Base-by-base conservation (phyloP, 2,329 filamentous ascomycete genomes). In the Aspergillus spinulosporus region DNA sequence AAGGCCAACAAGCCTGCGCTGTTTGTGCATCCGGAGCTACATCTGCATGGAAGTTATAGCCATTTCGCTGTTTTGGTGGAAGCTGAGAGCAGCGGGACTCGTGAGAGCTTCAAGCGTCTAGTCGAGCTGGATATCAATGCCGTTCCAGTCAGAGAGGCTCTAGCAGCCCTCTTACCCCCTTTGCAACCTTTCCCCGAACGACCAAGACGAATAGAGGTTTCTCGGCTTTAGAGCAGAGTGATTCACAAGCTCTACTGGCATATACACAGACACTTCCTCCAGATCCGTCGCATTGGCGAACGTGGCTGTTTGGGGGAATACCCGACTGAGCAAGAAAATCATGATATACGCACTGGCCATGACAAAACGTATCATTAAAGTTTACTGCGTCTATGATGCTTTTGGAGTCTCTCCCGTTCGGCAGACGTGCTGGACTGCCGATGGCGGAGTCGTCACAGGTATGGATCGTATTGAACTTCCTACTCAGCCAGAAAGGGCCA, bases 1-100 rank as follows among this genome's bases (percentile, higher is more conserved):
- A 11, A 14, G 9, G 21, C 29, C 5, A 45, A 45, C 28, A 48
- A 49, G 14, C 44, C 52, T 26, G 45, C 44, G 12, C 7, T 37
- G n/a, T 54, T 54, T 39, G 45, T 54, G 32, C 52, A 54, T 44
- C 45, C 52, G 28, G 49, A 37, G 34, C 31, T 54, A 9, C 52
- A 36, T 14, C n/a, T 49, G n/a, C 37, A 54, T 14, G 21, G 31
- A 5, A 39, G 12, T 11, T 34, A 6, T 26, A 49, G 31, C 14
- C 36, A 44, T 21, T 40, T 54, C 12, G 45, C 21, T 28, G 14
- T 15, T 7, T 11, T 49, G 5, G 11, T 28, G 9, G 29, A 44
- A 14, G 8, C n/a, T 2, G 28, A 15, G 9, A 37, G 4, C 9
- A 15, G 15, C 8, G 28, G 36, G 34, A n/a, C 7, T 31, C 14